Evolutionary conservation across 2,329 filamentous ascomycete species (phyloP).

Genomic region (Colletotrichum sidae): DNA sequence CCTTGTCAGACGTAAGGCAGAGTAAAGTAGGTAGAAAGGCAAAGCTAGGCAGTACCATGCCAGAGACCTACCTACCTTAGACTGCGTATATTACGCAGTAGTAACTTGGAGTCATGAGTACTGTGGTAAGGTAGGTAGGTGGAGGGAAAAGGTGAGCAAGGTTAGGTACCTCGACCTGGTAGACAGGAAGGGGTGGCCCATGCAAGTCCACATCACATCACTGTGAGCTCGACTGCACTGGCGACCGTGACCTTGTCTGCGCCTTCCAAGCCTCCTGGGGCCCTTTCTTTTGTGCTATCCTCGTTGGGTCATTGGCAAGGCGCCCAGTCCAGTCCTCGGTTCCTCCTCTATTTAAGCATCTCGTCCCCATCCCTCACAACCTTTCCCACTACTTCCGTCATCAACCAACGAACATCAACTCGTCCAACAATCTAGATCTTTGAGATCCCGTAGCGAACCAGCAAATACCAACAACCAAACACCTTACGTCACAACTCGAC

Average conservation of each 20-base stretch:
- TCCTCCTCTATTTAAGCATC: slow-evolving; percentile 18
- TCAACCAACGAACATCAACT: slow-evolving; percentile 28
- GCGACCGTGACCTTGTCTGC: slow-evolving; percentile 20
- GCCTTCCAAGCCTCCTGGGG: background rate
- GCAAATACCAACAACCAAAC: slow-evolving; percentile 15
- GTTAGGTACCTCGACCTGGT: background rate
- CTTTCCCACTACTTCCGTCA: slow-evolving; percentile 3
- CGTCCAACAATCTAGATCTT: slow-evolving; percentile 10
- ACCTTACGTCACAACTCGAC: background rate
- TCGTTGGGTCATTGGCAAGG: slow-evolving; percentile 4
- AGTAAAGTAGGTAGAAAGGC: no score
- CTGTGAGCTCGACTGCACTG: slow-evolving; percentile 29
- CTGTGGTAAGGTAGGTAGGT: no score
- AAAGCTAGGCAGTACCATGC: no score
- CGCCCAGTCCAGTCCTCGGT: background rate
- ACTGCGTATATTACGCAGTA: no score
- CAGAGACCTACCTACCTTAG: no score
- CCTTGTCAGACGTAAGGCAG: slow-evolving; percentile 36
- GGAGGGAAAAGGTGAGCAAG: background rate
- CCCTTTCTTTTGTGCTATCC: slow-evolving; percentile 11
- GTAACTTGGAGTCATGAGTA: no score
- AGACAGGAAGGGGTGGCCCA: slow-evolving; percentile 32
- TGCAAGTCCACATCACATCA: slow-evolving; percentile 39
- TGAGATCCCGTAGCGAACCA: slow-evolving; percentile 23
- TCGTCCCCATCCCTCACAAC: slow-evolving; percentile 29